Base-by-base conservation (phyloP, 2,329 filamentous ascomycete species). In the Pseudocercospora vitis region DNA sequence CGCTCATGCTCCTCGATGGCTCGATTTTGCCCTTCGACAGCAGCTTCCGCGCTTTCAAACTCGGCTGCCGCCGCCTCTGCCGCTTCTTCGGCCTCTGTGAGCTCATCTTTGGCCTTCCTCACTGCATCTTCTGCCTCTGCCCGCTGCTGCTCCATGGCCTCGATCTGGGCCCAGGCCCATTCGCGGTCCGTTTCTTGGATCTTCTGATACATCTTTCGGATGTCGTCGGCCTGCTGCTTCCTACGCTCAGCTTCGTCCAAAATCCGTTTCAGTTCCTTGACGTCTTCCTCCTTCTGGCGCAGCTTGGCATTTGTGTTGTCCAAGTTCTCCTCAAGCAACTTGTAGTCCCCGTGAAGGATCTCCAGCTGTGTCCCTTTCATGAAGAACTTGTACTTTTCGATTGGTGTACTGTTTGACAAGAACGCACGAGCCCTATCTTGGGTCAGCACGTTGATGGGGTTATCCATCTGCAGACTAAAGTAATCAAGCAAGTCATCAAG, bases 361-460 rank as follows among this genome's bases (percentile, higher is more conserved):
- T 97, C 90, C 0, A 99, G 81, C 65, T 97, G 91, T 0, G 96
- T 95, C 21, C 94, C 94, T 64, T 91, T 90, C 56, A 96, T 82
- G 68, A 99, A 99, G 66, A 96, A 96, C 62, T 89, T 94, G 78
- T 97, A 99, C 70, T 99, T 99, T 56, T 92, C 85, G 3, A 82
- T 76, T 0, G 91, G 83, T 2, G 84, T 88, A 9, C 94, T 92
- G 29, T 86, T 83, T 66, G 92, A 95, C 37, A 99, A 80, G 65
- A 99, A 99, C 54, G 95, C 88, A 8, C 94, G 85, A 8, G 94
- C 94, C 71, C 91, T 91, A 68, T 99, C 94, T 71, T 99, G 94
- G 0, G 91, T 96, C 14, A 99, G 79, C 5, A 97, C 88, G 55
- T 95, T 97, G 76, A 99, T 86, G 0, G 94, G 94, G 63, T 99